Conservation (phyloP, 2,329 filamentous ascomycete genomes). For the Calonectria henricotiae region DNA sequence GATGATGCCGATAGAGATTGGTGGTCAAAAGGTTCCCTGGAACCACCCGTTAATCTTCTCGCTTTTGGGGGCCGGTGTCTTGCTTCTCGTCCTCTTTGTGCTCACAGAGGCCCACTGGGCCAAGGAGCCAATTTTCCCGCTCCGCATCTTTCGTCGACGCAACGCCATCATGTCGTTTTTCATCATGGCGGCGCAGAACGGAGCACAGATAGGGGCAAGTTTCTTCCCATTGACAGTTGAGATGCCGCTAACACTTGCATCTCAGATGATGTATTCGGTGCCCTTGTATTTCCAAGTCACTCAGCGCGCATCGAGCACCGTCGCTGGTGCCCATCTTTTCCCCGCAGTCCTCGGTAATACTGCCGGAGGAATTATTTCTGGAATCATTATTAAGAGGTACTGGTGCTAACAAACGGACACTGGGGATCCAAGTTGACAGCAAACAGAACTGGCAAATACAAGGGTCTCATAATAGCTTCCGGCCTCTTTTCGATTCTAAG, state of each 20-base stretch:
- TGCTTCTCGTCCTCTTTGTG: slow-evolving; percentile 62
- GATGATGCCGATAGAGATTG: slow-evolving; percentile 68
- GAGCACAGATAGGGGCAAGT: slow-evolving; percentile 59
- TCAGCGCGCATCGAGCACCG: slow-evolving; percentile 70
- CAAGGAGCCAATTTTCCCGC: slow-evolving; percentile 72
- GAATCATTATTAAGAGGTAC: slow-evolving; percentile 69
- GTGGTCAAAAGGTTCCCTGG: slow-evolving; percentile 70
- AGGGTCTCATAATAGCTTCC: slow-evolving; percentile 67
- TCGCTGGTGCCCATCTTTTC: slow-evolving; percentile 74
- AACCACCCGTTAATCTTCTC: slow-evolving; percentile 62
- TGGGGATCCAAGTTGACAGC: neutral
- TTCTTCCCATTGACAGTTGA: rapidly evolving
- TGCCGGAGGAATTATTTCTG: slow-evolving; percentile 74
- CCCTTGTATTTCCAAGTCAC: slow-evolving; percentile 82
- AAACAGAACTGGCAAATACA: slow-evolving; percentile 73
- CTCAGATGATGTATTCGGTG: slow-evolving; percentile 72
- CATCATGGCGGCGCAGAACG: slow-evolving; percentile 72
- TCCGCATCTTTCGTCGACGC: slow-evolving; percentile 68
- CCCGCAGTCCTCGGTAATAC: slow-evolving; percentile 80
- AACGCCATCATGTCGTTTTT: slow-evolving; percentile 70
- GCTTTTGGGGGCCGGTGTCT: slow-evolving; percentile 58
- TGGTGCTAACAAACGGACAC: too few species aligned
- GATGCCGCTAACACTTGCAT: neutral
- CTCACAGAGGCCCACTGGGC: slow-evolving; percentile 64
- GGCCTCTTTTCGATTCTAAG: slow-evolving; percentile 66